Conservation (phyloP, 495 filamentous ascomycete species). For the Amorphotheca resinae region DNA sequence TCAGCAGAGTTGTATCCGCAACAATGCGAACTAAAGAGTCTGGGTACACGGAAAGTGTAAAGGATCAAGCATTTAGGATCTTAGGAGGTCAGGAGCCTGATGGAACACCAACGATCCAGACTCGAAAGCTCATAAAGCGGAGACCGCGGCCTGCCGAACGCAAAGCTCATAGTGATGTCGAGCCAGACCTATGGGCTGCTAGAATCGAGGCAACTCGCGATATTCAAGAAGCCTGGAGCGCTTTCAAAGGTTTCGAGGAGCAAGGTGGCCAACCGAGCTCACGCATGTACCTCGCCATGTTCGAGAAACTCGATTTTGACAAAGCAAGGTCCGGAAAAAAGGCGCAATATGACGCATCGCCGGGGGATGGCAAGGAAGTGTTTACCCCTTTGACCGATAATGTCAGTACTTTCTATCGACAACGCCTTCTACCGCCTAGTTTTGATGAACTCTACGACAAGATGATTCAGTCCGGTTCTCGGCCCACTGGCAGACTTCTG, state of each 20-base stretch:
- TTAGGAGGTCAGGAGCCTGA: constrained; percentile 18
- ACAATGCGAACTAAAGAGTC: constrained; percentile 8
- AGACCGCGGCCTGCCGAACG: not conserved
- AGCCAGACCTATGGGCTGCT: constrained; percentile 14
- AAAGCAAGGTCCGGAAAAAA: constrained; percentile 1
- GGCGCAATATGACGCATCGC: not conserved
- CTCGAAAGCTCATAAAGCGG: constrained; percentile 9
- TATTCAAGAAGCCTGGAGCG: constrained; percentile 19
- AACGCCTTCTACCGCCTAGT: constrained; percentile 12
- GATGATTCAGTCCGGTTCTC: constrained; percentile 13
- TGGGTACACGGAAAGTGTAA: constrained; percentile 6
- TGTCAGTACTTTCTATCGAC: constrained; percentile 11
- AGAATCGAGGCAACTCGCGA: constrained; percentile 19
- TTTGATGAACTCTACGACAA: constrained; percentile 16
- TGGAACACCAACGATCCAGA: constrained; percentile 21
- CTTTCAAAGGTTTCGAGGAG: constrained; percentile 10
- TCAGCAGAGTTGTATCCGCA: constrained; percentile 13
- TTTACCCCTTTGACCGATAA: constrained; percentile 9
- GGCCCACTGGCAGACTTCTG: constrained; percentile 12
- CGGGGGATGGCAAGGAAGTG: constrained; percentile 21
- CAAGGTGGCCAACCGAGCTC: constrained; percentile 3
- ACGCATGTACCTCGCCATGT: constrained; percentile 19
- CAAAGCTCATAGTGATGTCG: not conserved
- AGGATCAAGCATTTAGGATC: constrained; percentile 12
- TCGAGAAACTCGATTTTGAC: constrained; percentile 16